Evolutionary conservation across 164 flowering plant species (phyloP).

Genomic region (Umbilicus rupestris): DNA sequence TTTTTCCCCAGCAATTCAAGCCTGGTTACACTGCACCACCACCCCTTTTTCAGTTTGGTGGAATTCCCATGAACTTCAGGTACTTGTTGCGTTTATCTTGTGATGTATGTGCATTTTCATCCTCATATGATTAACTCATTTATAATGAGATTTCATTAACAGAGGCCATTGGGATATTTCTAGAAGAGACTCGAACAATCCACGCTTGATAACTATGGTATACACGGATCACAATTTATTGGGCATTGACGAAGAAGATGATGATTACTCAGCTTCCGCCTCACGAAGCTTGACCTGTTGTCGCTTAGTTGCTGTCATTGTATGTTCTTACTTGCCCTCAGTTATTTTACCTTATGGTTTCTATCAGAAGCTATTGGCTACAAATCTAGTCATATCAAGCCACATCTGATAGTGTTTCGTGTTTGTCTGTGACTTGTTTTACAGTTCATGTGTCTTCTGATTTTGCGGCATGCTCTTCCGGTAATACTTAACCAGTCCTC

Average conservation of each 20-base stretch:
- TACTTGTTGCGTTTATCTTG: conserved; percentile 10
- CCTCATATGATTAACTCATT: too few species aligned
- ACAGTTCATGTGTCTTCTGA: conserved; percentile 48
- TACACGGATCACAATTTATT: conserved; percentile 27
- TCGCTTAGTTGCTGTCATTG: conserved; percentile 34
- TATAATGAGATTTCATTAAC: conserved; percentile 3
- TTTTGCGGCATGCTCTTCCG: conserved; percentile 50
- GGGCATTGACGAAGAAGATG: conserved; percentile 19
- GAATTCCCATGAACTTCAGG: conserved; percentile 52
- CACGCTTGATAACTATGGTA: conserved; percentile 35
- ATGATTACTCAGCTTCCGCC: conserved; percentile 31
- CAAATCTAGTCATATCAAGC: neutral
- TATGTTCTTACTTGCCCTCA: conserved; percentile 19
- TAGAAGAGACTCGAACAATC: conserved; percentile 30
- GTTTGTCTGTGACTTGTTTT: too few species aligned
- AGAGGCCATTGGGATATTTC: conserved; percentile 56
- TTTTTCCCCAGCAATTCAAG: conserved; percentile 42
- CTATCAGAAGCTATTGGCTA: neutral
- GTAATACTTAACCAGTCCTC: conserved; percentile 25
- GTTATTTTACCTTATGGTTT: too few species aligned
- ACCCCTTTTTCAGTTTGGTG: conserved; percentile 40
- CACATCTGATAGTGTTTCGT: neutral
- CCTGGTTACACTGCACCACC: conserved; percentile 61
- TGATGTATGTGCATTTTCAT: neutral
- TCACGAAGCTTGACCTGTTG: conserved; percentile 40